Evolutionary conservation across 2,329 filamentous ascomycete species (phyloP).

Genomic region (Colletotrichum magnum): DNA sequence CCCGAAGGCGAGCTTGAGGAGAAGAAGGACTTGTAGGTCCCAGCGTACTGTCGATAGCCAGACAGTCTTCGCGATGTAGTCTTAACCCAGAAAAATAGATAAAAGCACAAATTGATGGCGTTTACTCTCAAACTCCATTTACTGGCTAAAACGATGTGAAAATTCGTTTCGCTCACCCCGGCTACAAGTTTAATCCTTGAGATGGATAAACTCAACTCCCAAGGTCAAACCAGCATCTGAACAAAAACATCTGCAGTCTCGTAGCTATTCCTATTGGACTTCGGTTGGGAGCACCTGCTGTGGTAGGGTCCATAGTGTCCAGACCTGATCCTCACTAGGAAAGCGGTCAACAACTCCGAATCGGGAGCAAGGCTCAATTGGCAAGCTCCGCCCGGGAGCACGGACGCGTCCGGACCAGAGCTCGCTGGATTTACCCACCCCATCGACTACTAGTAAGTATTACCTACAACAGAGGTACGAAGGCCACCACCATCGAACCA

Average conservation of each 20-base stretch:
- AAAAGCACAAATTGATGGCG: conserved; percentile 11
- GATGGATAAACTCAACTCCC: too few relatives aligned
- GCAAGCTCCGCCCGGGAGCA: conserved; percentile 37
- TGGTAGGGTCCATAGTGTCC: too few relatives aligned
- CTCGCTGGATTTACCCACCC: conserved; percentile 26
- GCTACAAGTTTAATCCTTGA: too few relatives aligned
- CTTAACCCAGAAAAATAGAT: conserved; percentile 11
- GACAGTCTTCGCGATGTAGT: conserved; percentile 17
- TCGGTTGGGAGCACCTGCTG: too few relatives aligned
- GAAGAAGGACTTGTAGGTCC: conserved; percentile 37
- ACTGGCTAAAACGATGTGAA: too few relatives aligned
- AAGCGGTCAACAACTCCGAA: conserved; percentile 20
- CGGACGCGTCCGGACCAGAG: conserved; percentile 14
- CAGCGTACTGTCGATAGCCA: conserved; percentile 11
- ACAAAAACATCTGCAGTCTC: too few relatives aligned
- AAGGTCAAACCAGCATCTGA: too few relatives aligned
- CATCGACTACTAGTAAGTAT: neutral
- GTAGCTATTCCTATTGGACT: too few relatives aligned
- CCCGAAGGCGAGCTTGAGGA: conserved; percentile 34
- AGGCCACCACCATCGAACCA: conserved; percentile 30
- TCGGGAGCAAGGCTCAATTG: conserved; percentile 38
- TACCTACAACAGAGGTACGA: neutral
- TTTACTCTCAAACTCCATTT: neutral
- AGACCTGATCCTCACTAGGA: neutral
- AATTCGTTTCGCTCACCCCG: too few relatives aligned